Evolutionary conservation across 768 basidiomycete genomes (phyloP), one percentile per base, ranked within the genome.

Genomic region (Tricholoma furcatifolium): DNA sequence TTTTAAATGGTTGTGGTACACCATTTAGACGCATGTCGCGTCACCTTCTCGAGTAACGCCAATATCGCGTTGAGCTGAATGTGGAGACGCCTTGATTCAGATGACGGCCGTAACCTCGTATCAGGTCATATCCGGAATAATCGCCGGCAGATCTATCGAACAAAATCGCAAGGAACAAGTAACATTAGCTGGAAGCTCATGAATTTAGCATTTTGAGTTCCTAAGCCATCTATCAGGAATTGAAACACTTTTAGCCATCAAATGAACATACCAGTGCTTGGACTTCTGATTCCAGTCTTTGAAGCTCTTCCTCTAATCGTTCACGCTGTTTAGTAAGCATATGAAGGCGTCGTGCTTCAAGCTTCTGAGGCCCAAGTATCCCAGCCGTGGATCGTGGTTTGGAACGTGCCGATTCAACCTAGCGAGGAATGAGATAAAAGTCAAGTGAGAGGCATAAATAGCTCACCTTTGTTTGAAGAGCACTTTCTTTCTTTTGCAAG

Each of bases 291-390:
- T 88, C 84, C 30, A 91, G 64, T 1, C 74, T 70, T 41, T 70
- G 70, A 2, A 85, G 68, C 61, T 91, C 85, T 35, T 77, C 74
- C 60, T 90, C 88, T 21, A 91, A 68, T 43, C 78, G 76, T 64
- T 87, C 81, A 34, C 85, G 75, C 58, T 91, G 87, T 57, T 82
- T 85, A 11, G 74, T 74, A 6, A 90, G 70, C 65, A 81, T 75
- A 53, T 87, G 84, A 27, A 87, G 66, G 40, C 84, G 78, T 14
- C 87, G 76, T 30, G 79, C 79, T 62, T 91, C 87, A 7, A 84
- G 73, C 59, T 88, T 90, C 62, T 82, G 83, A 5, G 78, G 67
- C 36, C 80, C 74, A 11, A 79, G 75, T 0, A 81, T 78, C 15
- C 76, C 79, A 4, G 75, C 75, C 0, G 77, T 71, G 0, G 75